These are phyloP conservation scores for Psidium guajava DNA, from an alignment of 345 rosid species.

Conservation along the genomic window DNA sequence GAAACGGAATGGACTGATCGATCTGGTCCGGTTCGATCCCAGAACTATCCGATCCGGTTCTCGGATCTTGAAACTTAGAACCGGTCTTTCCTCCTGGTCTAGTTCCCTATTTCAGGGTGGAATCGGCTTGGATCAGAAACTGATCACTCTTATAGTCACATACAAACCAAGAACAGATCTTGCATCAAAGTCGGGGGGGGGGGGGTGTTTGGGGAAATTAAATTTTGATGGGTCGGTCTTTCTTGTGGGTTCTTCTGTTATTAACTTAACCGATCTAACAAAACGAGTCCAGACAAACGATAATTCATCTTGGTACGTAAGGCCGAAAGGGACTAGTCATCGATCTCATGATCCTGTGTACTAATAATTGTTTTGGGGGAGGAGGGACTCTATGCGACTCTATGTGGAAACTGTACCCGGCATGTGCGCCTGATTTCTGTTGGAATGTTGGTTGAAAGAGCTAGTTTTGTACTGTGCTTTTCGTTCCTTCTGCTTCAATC, in stretches of 20 bases:
- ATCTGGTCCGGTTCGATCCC: too few relatives aligned
- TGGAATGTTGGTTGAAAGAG: neutral
- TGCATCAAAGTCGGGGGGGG: neutral
- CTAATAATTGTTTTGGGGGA: neutral
- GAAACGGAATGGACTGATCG: too few relatives aligned
- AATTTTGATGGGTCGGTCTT: neutral
- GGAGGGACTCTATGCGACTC: neutral
- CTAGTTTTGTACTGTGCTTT: neutral
- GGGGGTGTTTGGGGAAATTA: neutral
- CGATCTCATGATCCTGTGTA: neutral
- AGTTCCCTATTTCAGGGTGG: too few relatives aligned
- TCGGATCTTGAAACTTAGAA: too few relatives aligned
- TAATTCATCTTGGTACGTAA: neutral
- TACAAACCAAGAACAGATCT: neutral
- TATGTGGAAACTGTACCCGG: neutral
- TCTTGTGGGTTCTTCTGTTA: neutral
- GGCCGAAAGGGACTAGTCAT: neutral
- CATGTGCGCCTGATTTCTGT: neutral
- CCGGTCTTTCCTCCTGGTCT: too few relatives aligned
- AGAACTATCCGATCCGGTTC: too few relatives aligned
- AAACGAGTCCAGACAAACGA: neutral
- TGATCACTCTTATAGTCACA: neutral
- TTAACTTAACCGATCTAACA: neutral
- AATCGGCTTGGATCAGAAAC: too few relatives aligned
- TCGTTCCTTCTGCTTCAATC: neutral